phyloP scores from a whole-genome alignment of 2,329 filamentous ascomycete genomes.

The Aaosphaeria arxii region DNA sequence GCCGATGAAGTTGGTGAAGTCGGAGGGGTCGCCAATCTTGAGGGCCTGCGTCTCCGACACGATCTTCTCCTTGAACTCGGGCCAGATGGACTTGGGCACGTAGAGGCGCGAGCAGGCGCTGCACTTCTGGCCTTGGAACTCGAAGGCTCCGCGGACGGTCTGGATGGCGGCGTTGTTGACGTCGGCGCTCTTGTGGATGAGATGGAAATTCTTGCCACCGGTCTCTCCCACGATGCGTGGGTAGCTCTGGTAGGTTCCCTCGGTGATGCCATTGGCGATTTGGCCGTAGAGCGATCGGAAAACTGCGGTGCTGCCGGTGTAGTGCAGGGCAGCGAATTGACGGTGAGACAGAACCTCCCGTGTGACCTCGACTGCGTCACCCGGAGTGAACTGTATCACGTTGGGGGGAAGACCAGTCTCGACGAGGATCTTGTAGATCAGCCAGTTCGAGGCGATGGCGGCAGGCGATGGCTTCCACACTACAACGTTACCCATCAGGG shows the following conservation, averaged over 20 bases:
- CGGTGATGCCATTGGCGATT: slow-evolving; percentile 77
- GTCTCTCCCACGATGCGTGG: slow-evolving; percentile 88
- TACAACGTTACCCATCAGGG: slow-evolving; percentile 89
- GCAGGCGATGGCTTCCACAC: slow-evolving; percentile 95
- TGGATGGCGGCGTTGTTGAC: slow-evolving; percentile 75
- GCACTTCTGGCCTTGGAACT: slow-evolving; percentile 91
- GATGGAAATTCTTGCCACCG: slow-evolving; percentile 90
- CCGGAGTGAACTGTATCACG: slow-evolving; percentile 92
- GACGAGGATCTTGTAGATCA: slow-evolving; percentile 84
- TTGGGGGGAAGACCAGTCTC: slow-evolving; percentile 87
- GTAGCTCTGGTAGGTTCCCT: slow-evolving; percentile 80
- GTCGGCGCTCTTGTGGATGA: slow-evolving; percentile 75
- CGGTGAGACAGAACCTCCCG: slow-evolving; percentile 71
- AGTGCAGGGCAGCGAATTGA: slow-evolving; percentile 88
- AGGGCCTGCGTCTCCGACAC: slow-evolving; percentile 67
- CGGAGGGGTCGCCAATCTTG: slow-evolving; percentile 66
- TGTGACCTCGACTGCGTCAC: slow-evolving; percentile 81
- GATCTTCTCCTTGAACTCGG: slow-evolving; percentile 66
- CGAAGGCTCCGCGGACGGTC: slow-evolving; percentile 82
- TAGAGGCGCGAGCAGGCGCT: slow-evolving; percentile 80
- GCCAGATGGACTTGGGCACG: slow-evolving; percentile 71
- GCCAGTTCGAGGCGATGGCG: slow-evolving; percentile 85
- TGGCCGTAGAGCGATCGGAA: slow-evolving; percentile 87
- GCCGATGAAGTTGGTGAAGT: slow-evolving; percentile 77
- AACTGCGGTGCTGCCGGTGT: slow-evolving; percentile 87